Evolutionary conservation across 371 early-diverging fungal genomes (phyloP).

Genomic region (Apophysomyces ossiformis): DNA sequence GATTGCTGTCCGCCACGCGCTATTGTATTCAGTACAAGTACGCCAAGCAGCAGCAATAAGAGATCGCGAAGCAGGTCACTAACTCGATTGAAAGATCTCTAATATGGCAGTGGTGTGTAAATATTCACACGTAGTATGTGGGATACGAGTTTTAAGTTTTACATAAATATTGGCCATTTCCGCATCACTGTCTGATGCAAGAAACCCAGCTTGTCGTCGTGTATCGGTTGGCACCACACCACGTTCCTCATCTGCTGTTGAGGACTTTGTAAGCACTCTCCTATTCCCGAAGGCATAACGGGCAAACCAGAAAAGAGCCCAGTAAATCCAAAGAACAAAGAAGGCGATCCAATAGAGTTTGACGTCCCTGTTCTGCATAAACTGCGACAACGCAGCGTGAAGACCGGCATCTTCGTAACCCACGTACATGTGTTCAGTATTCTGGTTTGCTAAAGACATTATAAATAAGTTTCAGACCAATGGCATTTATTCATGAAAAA

Average conservation of each 20-base stretch:
- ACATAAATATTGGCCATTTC: neutral
- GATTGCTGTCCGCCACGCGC: constrained; percentile 24
- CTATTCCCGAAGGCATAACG: constrained; percentile 35
- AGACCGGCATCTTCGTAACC: too few relatives aligned
- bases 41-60: constrained; percentile 21
- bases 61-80: constrained; percentile 27
- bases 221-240: constrained; percentile 5
- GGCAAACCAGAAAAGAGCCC: constrained; percentile 42
- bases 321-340: constrained; percentile 39
- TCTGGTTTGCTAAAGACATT: too few relatives aligned
- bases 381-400: neutral
- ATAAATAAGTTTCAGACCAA: too few relatives aligned
- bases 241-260: neutral
- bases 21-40: constrained; percentile 24
- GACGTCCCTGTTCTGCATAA: constrained; percentile 18
- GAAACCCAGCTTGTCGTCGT: neutral
- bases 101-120: neutral
- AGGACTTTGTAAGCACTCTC: neutral
- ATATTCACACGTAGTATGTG: neutral
- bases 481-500: too few relatives aligned
- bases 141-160: neutral
- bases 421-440: too few relatives aligned
- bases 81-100: neutral
- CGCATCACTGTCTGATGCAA: neutral
- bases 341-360: constrained; percentile 44